A percentile compares a stretch with the other conserved stretches of the same genome.
Evolutionary conservation across 257 asterid genomes (phyloP).

Genomic region (Rhazya stricta): DNA sequence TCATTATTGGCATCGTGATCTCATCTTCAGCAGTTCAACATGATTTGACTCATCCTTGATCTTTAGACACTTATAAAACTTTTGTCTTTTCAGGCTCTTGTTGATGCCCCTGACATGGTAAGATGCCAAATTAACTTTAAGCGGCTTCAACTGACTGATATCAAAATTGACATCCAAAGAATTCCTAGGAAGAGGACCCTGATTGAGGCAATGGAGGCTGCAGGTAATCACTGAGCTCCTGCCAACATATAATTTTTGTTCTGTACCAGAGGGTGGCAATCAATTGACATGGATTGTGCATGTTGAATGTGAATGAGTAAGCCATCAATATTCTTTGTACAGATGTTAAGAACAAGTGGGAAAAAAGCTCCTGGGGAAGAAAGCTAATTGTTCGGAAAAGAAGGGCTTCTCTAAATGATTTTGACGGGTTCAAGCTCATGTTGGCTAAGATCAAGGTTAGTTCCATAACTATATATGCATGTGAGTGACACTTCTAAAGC

Average conservation of each 20-base stretch:
- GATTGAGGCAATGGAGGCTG: constrained; percentile 88
- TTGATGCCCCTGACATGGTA: constrained; percentile 89
- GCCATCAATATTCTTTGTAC: constrained; percentile 2
- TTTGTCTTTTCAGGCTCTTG: constrained; percentile 56
- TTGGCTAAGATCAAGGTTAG: constrained; percentile 83
- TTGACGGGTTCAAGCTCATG: constrained; percentile 87
- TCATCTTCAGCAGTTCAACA: neutral
- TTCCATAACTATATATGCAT: neutral
- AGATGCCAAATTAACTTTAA: constrained; percentile 87
- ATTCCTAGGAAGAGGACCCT: constrained; percentile 79
- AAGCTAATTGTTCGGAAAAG: constrained; percentile 87
- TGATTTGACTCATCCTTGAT: neutral
- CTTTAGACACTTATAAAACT: neutral
- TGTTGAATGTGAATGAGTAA: neutral
- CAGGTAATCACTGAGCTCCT: constrained; percentile 34
- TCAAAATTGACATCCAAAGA: constrained; percentile 77
- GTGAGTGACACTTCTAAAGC: neutral
- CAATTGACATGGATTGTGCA: neutral
- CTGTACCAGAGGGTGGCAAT: neutral
- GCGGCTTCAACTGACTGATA: constrained; percentile 86
- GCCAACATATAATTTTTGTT: neutral
- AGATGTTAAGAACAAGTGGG: constrained; percentile 94
- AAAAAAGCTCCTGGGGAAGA: constrained; percentile 92
- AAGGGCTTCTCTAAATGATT: constrained; percentile 76
- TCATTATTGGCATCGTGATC: neutral